Base-by-base conservation (phyloP, 2,329 filamentous ascomycete species). In the Paraphoma chrysanthemicola region DNA sequence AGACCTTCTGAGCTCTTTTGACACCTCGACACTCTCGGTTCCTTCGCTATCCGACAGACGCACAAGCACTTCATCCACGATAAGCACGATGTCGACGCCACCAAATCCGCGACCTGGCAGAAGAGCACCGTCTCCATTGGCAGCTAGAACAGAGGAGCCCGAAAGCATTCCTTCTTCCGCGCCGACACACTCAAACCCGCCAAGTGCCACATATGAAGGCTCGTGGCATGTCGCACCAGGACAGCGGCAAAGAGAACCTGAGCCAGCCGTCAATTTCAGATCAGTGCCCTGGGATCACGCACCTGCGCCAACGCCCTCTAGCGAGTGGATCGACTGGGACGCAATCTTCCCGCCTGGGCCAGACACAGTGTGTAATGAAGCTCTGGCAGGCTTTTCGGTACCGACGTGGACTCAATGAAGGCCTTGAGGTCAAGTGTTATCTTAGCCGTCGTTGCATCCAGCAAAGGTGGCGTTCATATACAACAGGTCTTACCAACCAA, bases 251-350 rank as follows among this genome's bases (percentile, higher is more conserved):
- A 42, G 39, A 17, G 11, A n/a, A 17, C 39, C 39, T 16, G 39
- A 16, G 4, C 39, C 12, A 42, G 8, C 10, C 10, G 8, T 42
- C 12, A n/a, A 38, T 6, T 17, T 42, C 39, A 14, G 14, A 16
- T 8, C 14, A n/a, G 39, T 42, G 39, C 39, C 39, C 8, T 16
- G 39, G 16, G 39, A 42, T 7, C 14, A n/a, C 14, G 14, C 39
- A n/a, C 39, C 39, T 17, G 16, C 39, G 16, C 39, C 12, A 42
- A 42, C 39, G 4, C 39, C 39, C 2, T 16, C 39, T n/a, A 42
- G 39, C 39, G 39, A 42, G 8, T 42, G 59, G 36, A 68, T 71
- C 28, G 60, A 70, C 23, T 71, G 67, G 67, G 57, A 64, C 36
- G 54, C 48, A 18, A 44, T 63, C 1, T 69, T 71, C 38, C 57